These are phyloP conservation scores for Pythium sp. DNA, from an alignment of 352 stramenopile genomes.

Conservation along the genomic window DNA sequence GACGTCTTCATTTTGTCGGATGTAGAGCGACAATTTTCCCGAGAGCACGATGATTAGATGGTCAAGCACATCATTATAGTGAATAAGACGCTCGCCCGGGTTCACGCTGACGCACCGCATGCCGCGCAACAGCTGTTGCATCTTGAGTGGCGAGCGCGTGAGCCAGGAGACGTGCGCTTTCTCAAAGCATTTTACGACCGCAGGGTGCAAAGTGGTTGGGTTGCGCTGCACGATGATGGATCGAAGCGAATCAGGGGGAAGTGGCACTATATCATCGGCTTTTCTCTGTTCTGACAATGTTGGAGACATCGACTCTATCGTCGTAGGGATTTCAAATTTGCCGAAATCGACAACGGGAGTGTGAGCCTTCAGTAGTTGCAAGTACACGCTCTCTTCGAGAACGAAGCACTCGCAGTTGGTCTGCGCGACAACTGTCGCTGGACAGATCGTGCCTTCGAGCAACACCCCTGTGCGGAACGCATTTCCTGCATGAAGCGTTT, in stretches of 20 bases:
- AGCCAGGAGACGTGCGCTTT: slow-evolving; percentile 30
- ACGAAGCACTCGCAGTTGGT: slow-evolving; percentile 53
- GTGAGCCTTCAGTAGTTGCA: slow-evolving; percentile 34
- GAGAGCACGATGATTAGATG: slow-evolving; percentile 50
- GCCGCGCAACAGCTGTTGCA: slow-evolving; percentile 34
- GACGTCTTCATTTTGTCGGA: slow-evolving; percentile 39
- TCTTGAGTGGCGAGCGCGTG: slow-evolving; percentile 25
- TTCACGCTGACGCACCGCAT: slow-evolving; percentile 28
- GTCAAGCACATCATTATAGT: slow-evolving; percentile 34
- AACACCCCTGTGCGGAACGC: slow-evolving; percentile 58
- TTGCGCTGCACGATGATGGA: slow-evolving; percentile 12
- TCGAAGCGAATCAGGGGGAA: slow-evolving; percentile 3
- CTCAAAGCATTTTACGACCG: slow-evolving; percentile 32
- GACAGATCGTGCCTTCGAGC: slow-evolving; percentile 32
- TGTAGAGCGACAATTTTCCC: slow-evolving; percentile 38
- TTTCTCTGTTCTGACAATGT: neutral
- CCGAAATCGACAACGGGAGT: slow-evolving; percentile 32
- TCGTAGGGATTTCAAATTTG: neutral
- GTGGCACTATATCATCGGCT: neutral
- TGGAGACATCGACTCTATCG: neutral
- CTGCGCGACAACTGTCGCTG: slow-evolving; percentile 50
- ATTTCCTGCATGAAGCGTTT: slow-evolving; percentile 49
- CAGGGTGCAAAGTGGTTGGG: slow-evolving; percentile 13
- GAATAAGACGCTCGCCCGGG: slow-evolving; percentile 41
- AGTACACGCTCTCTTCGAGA: slow-evolving; percentile 45